Conservation (phyloP, 441 rosid genomes). For the Eruca vesicaria region DNA sequence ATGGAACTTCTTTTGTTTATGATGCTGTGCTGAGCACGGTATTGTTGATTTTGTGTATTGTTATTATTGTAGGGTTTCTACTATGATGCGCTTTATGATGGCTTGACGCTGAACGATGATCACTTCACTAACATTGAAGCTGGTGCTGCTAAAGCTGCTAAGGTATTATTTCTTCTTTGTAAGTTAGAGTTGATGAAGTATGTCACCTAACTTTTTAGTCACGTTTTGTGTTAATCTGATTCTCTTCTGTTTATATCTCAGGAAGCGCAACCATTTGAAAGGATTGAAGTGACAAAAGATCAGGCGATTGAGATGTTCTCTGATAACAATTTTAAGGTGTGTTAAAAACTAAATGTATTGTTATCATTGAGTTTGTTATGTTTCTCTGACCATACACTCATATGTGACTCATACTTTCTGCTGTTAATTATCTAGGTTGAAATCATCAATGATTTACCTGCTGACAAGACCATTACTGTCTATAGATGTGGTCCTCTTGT, state of each 20-base stretch:
- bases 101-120: conserved; percentile 69
- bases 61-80: conserved; percentile 69
- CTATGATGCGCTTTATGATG: conserved; percentile 83
- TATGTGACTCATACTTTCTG: conserved; percentile 19
- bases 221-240: no score
- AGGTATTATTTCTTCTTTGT: conserved; percentile 57
- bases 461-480: conserved; percentile 87
- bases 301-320: conserved; percentile 89
- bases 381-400: neutral
- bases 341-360: conserved; percentile 13
- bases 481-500: conserved; percentile 98
- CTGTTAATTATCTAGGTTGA: conserved; percentile 58
- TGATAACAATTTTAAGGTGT: conserved; percentile 88
- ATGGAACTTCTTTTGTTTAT: neutral
- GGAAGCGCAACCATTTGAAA: conserved; percentile 96
- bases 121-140: conserved; percentile 62
- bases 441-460: conserved; percentile 85
- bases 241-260: conserved; percentile 31
- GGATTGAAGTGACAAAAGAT: conserved; percentile 90
- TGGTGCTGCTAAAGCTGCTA: conserved; percentile 62
- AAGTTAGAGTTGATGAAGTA: no score
- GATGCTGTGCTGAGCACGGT: neutral
- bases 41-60: neutral
- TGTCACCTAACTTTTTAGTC: no score
- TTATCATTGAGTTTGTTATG: neutral